Percentiles rank a stretch among this genome's conserved stretches.
phyloP scores from a whole-genome alignment of 371 early-diverging fungal genomes.

The Circinella minor region DNA sequence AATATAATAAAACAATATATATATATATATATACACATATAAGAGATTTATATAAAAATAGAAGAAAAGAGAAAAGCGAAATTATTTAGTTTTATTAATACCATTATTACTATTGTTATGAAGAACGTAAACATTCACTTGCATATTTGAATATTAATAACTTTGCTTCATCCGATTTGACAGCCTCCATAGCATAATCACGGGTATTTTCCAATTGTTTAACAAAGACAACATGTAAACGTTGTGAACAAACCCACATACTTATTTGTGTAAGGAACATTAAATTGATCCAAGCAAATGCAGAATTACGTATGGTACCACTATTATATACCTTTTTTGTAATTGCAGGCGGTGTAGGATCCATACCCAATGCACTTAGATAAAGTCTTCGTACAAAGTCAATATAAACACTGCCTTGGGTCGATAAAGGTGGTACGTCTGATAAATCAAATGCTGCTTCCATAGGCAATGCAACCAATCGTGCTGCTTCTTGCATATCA shows the following conservation, averaged over 20 bases:
- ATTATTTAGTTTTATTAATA: too few relatives aligned
- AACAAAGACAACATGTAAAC: constrained; percentile 14
- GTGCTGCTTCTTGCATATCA: constrained; percentile 21
- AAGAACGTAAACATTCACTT: constrained; percentile 2
- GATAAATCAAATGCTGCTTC: constrained; percentile 17
- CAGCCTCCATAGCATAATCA: constrained; percentile 19
- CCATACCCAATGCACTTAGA: constrained; percentile 25
- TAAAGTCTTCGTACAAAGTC: constrained; percentile 29
- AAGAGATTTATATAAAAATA: too few relatives aligned
- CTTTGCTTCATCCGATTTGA: constrained; percentile 29
- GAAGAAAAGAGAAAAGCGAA: too few relatives aligned
- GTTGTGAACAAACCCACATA: constrained; percentile 24
- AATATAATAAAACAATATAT: too few relatives aligned
- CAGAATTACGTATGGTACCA: constrained; percentile 7
- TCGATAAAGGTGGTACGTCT: not conserved
- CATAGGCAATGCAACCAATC: constrained; percentile 20
- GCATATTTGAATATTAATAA: constrained; percentile 29
- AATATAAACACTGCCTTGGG: constrained; percentile 16
- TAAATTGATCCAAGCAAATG: constrained; percentile 42
- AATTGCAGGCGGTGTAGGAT: constrained; percentile 20
- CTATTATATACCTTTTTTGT: constrained; percentile 10
- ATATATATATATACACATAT: too few relatives aligned
- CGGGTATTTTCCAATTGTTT: constrained; percentile 18
- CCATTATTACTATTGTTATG: not conserved
- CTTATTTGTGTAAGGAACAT: constrained; percentile 34